phyloP scores from a whole-genome alignment of 2,329 filamentous ascomycete species.

The Clonostachys rosea region DNA sequence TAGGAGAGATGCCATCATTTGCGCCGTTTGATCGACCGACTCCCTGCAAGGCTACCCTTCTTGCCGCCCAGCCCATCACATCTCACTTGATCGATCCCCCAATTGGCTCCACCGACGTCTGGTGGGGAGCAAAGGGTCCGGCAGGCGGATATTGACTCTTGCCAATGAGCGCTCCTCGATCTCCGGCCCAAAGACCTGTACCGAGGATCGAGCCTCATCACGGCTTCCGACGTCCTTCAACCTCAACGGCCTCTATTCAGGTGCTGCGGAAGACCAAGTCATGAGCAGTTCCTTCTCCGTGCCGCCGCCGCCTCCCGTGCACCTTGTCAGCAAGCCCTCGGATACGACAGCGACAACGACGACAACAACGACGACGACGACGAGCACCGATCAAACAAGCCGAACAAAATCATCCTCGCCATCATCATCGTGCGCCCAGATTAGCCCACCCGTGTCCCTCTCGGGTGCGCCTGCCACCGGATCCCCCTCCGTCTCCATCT shows the following conservation, averaged over 20 bases:
- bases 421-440: background rate
- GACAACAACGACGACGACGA: constrained; percentile 2
- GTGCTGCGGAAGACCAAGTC: background rate
- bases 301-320: background rate
- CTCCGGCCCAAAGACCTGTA: constrained; percentile 3
- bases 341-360: background rate
- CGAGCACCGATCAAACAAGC: background rate
- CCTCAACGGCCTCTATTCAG: background rate
- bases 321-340: background rate
- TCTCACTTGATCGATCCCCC: too few relatives aligned
- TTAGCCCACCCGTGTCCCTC: background rate
- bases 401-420: background rate
- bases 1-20: too few relatives aligned
- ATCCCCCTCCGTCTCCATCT: background rate
- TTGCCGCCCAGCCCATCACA: too few relatives aligned
- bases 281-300: background rate
- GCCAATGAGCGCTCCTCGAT: constrained; percentile 4
- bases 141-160: background rate
- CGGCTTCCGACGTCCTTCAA: background rate
- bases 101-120: too few relatives aligned
- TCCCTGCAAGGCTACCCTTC: too few relatives aligned
- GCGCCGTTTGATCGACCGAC: too few relatives aligned
- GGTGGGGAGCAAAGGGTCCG: too few relatives aligned
- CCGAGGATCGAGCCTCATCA: constrained; percentile 4
- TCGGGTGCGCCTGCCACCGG: background rate